Conservation (phyloP, 345 rosid species). For the Eucalyptus erythrocorys region DNA sequence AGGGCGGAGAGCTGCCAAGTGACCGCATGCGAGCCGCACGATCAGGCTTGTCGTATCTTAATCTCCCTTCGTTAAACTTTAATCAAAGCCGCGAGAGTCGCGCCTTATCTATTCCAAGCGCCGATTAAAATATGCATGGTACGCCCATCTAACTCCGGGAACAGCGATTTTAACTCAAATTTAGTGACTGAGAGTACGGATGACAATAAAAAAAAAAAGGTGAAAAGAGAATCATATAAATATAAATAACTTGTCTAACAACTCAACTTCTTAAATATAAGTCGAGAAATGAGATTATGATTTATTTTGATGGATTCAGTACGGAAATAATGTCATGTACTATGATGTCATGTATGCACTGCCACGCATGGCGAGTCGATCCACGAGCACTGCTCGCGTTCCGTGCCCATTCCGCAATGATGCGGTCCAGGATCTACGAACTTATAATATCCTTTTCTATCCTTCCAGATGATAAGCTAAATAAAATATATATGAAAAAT, state of each 20-base stretch:
- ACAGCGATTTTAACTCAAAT: background rate
- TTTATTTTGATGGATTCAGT: fast-evolving
- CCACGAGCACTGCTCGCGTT: background rate
- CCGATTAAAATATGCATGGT: background rate
- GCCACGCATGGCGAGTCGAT: background rate
- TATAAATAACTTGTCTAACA: fast-evolving
- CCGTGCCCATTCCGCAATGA: background rate
- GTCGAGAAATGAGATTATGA: fast-evolving
- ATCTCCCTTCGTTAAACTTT: background rate
- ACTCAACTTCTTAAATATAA: fast-evolving
- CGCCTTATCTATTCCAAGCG: background rate
- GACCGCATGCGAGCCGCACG: background rate
- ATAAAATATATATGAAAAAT: background rate
- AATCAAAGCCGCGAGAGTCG: background rate
- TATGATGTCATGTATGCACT: fast-evolving
- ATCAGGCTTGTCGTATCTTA: background rate
- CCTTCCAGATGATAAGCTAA: background rate
- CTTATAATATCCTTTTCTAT: background rate
- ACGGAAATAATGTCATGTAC: fast-evolving
- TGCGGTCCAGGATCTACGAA: background rate
- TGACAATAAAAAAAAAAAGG: too few species aligned
- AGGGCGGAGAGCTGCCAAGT: background rate
- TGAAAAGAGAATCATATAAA: too few species aligned
- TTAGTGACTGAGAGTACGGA: fast-evolving
- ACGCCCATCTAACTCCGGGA: fast-evolving